Evolutionary conservation across 1,284 basidiomycete species (phyloP).

Genomic region (Leccinum angustisporum): DNA sequence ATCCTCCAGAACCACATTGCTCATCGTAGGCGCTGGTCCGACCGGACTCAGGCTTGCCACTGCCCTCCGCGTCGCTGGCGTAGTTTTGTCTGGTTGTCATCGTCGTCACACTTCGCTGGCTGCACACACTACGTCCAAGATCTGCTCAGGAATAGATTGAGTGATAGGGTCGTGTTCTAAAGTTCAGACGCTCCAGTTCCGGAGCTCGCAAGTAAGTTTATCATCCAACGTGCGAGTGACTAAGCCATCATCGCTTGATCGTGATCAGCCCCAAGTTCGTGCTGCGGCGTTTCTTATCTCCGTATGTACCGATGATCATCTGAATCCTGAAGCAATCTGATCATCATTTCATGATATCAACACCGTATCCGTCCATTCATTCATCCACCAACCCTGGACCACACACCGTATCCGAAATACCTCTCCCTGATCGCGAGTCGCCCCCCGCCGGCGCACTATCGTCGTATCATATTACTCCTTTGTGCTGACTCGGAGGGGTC

Average conservation of each 20-base stretch:
- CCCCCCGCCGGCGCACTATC: no score
- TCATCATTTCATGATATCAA: not conserved
- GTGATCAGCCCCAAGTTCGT: not conserved
- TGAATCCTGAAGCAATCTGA: not conserved
- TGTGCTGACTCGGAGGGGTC: no score
- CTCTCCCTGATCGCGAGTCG: not conserved
- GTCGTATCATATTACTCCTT: no score
- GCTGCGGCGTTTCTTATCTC: not conserved
- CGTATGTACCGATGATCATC: not conserved
- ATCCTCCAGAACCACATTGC: no score
- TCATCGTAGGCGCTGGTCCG: no score
- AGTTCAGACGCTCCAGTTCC: not conserved
- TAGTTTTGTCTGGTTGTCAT: not conserved
- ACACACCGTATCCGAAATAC: not conserved
- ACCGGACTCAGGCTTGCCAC: no score
- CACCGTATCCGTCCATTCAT: not conserved
- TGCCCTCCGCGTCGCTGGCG: not conserved
- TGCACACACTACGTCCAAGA: not conserved
- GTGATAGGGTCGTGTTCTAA: not conserved
- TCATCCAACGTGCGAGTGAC: not conserved
- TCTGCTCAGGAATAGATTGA: not conserved
- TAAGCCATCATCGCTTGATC: not conserved
- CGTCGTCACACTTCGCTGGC: not conserved
- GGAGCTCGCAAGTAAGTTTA: not conserved
- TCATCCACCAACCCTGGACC: not conserved